Evolutionary conservation across 305 asterid genomes (phyloP), one percentile per base, ranked within the genome.

Genomic region (Fraxinus xanthoxyloides): DNA sequence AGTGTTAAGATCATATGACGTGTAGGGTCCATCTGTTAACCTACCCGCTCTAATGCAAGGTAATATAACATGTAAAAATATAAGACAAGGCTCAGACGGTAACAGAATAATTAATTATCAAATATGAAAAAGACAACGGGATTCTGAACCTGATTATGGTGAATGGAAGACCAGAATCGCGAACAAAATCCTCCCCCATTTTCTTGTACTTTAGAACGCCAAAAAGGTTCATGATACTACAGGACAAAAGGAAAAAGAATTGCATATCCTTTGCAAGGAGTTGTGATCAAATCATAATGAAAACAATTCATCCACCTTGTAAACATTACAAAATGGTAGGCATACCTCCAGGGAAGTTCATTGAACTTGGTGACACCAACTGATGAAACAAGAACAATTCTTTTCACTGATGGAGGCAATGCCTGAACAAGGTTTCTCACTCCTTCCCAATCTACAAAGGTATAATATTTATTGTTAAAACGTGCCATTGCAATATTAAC

Each of bases 151-250:
- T 94, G 86, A 96, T 92, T 82, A 96, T 93, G 81, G 99, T 94
- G 85, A 85, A 96, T 7, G 98, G 98, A 77, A 89, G 89, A 83
- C 99, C 99, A 63, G 98, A 96, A 86, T 85, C 85, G 26, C 93
- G 92, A 88, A 96, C 92, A 85, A 90, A 94, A 88, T 95, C 99
- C 90, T 95, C 99, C 76, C 97, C 99, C 99, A 93, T 94, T 88
- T 94, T 94, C 97, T 95, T 95, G 78, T 95, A 95, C 85, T 95
- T 95, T 15, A 95, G 93, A 82, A 95, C 99, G 19, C 99, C 99
- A 81, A 94, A 95, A 79, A 94, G 92, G 90, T 94, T 95, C 98
- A 95, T 94, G 87, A 95, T 89, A 81, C 99, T 95, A 77, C 67
- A 46, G 23, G 46, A 70, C 48, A 81, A 31, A 79, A 83, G 28